Evolutionary conservation across 495 filamentous ascomycete species (phyloP).

Genomic region (Trichocladium uniseriatum): DNA sequence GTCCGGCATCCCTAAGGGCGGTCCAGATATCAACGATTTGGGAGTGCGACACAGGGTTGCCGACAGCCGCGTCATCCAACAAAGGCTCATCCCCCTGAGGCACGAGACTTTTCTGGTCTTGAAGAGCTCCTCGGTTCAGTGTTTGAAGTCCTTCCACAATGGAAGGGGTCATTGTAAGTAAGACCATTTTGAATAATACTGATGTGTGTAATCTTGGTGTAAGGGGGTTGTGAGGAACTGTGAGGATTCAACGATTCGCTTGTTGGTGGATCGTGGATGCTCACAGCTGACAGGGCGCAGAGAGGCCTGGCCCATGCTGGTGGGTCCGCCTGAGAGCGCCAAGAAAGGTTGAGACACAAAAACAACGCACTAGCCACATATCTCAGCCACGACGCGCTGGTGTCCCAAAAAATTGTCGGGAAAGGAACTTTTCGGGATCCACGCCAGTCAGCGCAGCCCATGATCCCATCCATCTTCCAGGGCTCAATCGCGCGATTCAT

Average conservation of each 20-base stretch:
- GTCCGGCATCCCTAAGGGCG: conserved; percentile 33
- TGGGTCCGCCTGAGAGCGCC: no score
- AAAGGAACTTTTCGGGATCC: conserved; percentile 26
- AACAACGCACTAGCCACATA: conserved; percentile 18
- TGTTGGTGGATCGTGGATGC: neutral
- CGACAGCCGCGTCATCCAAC: conserved; percentile 40
- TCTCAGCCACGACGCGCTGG: neutral
- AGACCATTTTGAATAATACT: conserved; percentile 52
- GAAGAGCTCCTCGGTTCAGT: conserved; percentile 13
- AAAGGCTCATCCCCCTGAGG: conserved; percentile 27
- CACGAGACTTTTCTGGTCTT: neutral
- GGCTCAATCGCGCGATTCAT: neutral
- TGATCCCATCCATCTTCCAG: neutral
- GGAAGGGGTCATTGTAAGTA: conserved; percentile 62
- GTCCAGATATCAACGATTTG: conserved; percentile 64
- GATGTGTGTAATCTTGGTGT: neutral
- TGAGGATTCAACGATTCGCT: neutral
- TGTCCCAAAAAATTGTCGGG: conserved; percentile 14
- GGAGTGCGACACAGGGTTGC: conserved; percentile 68
- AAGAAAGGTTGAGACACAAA: no score
- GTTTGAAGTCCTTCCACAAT: conserved; percentile 55
- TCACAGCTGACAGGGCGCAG: neutral
- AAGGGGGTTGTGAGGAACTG: neutral
- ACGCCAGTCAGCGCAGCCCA: neutral
- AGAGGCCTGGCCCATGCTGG: no score